Base-by-base conservation (phyloP, 1,284 basidiomycete species). In the Peniophora sp. region DNA sequence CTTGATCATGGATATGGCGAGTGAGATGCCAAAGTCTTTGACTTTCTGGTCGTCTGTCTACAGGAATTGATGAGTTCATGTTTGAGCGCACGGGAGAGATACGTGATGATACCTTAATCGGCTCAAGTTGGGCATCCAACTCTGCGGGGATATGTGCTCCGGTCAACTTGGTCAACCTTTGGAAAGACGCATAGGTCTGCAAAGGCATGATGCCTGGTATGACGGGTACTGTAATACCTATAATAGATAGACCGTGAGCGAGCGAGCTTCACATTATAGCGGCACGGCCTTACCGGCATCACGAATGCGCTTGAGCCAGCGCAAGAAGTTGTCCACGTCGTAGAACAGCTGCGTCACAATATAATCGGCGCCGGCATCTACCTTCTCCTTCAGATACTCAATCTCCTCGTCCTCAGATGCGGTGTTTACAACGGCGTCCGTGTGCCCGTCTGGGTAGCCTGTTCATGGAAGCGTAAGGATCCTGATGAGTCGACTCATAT, bases 261-360 rank as follows among this genome's bases (percentile, higher is more conserved):
- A 34, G 11, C 6, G 38, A n/a, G n/a, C n/a, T n/a, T n/a, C n/a
- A 16, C n/a, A 44, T 2, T 24, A 35, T 17, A 24, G 25, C 36
- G 24, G 34, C 47, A 25, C 12, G 16, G 9, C 67, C 77, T 49
- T 52, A 90, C 91, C 92, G 66, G 74, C 82, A 19, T 69, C 73
- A 54, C 92, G 75, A 43, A 92, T 83, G 58, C 79, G 83, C 58
- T 73, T 67, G 14, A 86, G 68, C 94, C 93, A 97, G 49, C 73
- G 65, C 49, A 93, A 71, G 68, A 96, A 96, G 48, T 81, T 77
- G 55, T 92, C 84, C 34, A 89, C 84, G 60, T 98, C 95, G 71
- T 99, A 99, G 69, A 99, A 99, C 50, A 99, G 78, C 63, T 99
- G 97, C 0, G 97, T 98, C 55, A 99, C 79, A 58, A 99, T 92